Evolutionary conservation across 768 basidiomycete genomes (phyloP), one percentile per base, ranked within the genome.

Genomic region (Chalciporus sphaerocephalus): DNA sequence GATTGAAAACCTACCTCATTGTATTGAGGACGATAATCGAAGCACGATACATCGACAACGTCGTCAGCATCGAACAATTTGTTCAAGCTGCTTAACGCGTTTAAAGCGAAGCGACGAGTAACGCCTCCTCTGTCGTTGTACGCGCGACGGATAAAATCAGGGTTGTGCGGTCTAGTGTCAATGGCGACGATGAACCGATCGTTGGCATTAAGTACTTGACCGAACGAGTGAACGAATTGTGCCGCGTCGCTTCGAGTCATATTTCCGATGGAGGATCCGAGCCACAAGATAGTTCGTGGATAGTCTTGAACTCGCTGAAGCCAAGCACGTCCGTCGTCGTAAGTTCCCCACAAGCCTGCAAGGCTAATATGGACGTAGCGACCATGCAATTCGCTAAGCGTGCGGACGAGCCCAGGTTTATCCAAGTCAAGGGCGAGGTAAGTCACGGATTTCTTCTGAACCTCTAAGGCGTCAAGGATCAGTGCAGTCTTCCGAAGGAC

Each of bases 371-470:
- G n/a, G 40, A 23, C 35, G 23, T 47, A 47, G 20, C 40, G 28
- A 13, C 39, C 46, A 11, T 17, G 20, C 13, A 47, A 33, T 16
- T 47, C 39, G 11, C 30, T 32, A 32, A 47, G 46, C 9, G 46
- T 47, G 15, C 46, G 46, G 22, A 47, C n/a, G 22, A 47, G 21
- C 21, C 41, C 46, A 21, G 46, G 28, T 24, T 28, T 40, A 40
- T 47, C 46, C 40, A 47, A 41, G 33, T 47, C 46, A 15, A 47
- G 40, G 8, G 46, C 46, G 17, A 47, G 39, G 35, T 47, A 47
- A 5, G 46, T 42, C 16, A 40, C 46, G 6, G 16, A 13, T n/a
- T 47, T 47, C 25, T 41, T 35, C 21, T 47, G 46, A 17, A 39
- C 46, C 23, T 47, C 46, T 16, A 47, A 17, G 3, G 46, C 46